Percentiles rank a stretch among this genome's conserved stretches.
phyloP scores from a whole-genome alignment of 2,329 filamentous ascomycete genomes.

The Fusarium drepaniforme region DNA sequence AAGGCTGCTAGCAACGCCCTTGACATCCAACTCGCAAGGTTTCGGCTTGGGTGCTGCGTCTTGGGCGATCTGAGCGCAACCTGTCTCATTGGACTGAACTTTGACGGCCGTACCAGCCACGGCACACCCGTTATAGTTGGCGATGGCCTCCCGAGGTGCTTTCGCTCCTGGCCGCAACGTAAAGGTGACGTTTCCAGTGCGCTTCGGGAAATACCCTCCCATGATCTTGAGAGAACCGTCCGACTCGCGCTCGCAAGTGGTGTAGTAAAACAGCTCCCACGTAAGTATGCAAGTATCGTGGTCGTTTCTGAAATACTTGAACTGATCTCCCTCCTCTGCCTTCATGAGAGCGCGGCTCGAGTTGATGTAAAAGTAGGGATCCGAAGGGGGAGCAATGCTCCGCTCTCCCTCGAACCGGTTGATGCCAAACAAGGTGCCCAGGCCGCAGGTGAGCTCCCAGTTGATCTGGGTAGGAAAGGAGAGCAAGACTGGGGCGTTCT shows the following conservation, averaged over 20 bases:
- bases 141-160: slow-evolving; percentile 9
- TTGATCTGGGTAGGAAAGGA: slow-evolving; percentile 22
- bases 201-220: slow-evolving; percentile 16
- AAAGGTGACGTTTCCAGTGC: slow-evolving; percentile 15
- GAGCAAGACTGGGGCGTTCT: slow-evolving; percentile 24
- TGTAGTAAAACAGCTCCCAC: slow-evolving; percentile 25
- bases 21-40: slow-evolving; percentile 22
- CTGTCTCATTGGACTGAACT: slow-evolving; percentile 20
- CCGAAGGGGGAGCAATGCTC: slow-evolving; percentile 1
- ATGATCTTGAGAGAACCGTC: slow-evolving; percentile 23
- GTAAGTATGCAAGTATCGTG: slow-evolving; percentile 19
- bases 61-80: slow-evolving; percentile 14
- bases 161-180: slow-evolving; percentile 14
- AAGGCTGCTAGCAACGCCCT: slow-evolving; percentile 20
- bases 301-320: slow-evolving; percentile 21
- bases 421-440: slow-evolving; percentile 21
- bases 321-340: slow-evolving; percentile 20
- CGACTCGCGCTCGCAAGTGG: slow-evolving; percentile 13
- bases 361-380: slow-evolving; percentile 29
- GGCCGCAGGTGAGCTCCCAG: slow-evolving; percentile 20
- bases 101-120: slow-evolving; percentile 19
- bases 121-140: slow-evolving; percentile 18
- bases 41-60: slow-evolving; percentile 22
- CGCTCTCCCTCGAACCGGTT: slow-evolving; percentile 13
- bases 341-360: slow-evolving; percentile 17